phyloP scores from a whole-genome alignment of 2,329 filamentous ascomycete species.

The Botrytis sinoallii region DNA sequence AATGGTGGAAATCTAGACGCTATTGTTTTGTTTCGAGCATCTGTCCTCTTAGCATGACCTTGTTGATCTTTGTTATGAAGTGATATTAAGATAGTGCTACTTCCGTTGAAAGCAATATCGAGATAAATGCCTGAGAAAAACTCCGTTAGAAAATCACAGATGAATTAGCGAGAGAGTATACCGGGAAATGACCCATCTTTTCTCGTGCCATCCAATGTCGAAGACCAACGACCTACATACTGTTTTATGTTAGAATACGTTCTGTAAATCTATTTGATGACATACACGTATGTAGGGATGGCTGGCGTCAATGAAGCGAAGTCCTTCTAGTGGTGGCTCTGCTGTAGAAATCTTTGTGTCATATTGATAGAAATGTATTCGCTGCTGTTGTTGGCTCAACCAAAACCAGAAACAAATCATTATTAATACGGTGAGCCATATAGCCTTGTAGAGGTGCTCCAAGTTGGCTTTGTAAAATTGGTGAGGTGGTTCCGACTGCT shows the following conservation, averaged over 20 bases:
- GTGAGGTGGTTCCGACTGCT: not conserved
- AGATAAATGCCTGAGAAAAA: constrained; percentile 29
- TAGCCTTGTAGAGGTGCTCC: constrained; percentile 10
- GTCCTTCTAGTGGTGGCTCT: constrained; percentile 20
- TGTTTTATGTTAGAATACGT: not conserved
- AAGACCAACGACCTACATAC: constrained; percentile 33
- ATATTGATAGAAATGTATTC: constrained; percentile 10
- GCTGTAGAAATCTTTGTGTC: not conserved
- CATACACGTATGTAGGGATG: constrained; percentile 30
- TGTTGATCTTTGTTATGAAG: constrained; percentile 23
- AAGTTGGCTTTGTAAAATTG: not conserved
- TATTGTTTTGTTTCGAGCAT: not conserved
- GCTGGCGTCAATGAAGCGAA: constrained; percentile 29
- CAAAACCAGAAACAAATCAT: constrained; percentile 30
- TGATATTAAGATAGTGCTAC: constrained; percentile 27
- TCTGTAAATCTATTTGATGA: not conserved
- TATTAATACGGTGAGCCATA: constrained; percentile 31
- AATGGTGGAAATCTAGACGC: constrained; percentile 19
- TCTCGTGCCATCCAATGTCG: constrained; percentile 23
- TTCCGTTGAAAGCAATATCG: constrained; percentile 30
- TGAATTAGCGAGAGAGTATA: not conserved
- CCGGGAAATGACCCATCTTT: constrained; percentile 33
- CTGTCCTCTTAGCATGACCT: not conserved
- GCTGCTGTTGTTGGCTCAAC: constrained; percentile 12
- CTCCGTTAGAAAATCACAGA: not conserved